Percentiles rank a stretch among this genome's conserved stretches.
Evolutionary conservation across 495 filamentous ascomycete genomes (phyloP).

Genomic region (Trichoderma gamsii): DNA sequence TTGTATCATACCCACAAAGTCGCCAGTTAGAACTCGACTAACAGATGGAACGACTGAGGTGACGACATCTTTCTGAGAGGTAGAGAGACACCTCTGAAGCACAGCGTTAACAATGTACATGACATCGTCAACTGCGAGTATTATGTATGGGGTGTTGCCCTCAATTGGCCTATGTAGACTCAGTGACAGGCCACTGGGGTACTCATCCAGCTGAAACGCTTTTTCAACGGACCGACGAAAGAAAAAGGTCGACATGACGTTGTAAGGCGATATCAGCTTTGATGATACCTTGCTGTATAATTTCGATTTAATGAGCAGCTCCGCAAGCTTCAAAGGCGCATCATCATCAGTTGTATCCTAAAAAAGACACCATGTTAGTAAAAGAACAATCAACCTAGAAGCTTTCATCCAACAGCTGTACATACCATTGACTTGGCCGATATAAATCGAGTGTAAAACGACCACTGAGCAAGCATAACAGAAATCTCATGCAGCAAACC

Average conservation of each 20-base stretch:
- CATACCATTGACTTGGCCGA: constrained; percentile 72
- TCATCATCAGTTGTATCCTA: constrained; percentile 40
- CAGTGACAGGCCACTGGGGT: constrained; percentile 71
- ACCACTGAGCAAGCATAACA: constrained; percentile 89
- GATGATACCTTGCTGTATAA: constrained; percentile 68
- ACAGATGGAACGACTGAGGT: constrained; percentile 72
- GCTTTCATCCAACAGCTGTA: constrained; percentile 11
- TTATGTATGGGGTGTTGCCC: constrained; percentile 79
- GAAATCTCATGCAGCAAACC: constrained; percentile 77
- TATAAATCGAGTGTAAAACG: constrained; percentile 83
- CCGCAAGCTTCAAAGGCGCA: constrained; percentile 52
- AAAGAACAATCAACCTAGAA: constrained; percentile 20
- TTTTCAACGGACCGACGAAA: constrained; percentile 93
- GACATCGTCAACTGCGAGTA: constrained; percentile 92
- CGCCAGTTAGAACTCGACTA: constrained; percentile 78
- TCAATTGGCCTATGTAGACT: constrained; percentile 61
- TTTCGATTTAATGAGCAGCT: constrained; percentile 66
- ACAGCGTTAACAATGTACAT: constrained; percentile 98
- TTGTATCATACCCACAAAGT: constrained; percentile 96
- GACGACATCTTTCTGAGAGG: constrained; percentile 70
- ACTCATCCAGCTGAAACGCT: constrained; percentile 96
- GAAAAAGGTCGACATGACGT: constrained; percentile 88
- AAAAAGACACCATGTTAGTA: constrained; percentile 27
- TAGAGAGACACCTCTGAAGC: constrained; percentile 75
- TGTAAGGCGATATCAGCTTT: constrained; percentile 71